Evolutionary conservation across 2,329 filamentous ascomycete species (phyloP).

Genomic region (Alternaria triticina): DNA sequence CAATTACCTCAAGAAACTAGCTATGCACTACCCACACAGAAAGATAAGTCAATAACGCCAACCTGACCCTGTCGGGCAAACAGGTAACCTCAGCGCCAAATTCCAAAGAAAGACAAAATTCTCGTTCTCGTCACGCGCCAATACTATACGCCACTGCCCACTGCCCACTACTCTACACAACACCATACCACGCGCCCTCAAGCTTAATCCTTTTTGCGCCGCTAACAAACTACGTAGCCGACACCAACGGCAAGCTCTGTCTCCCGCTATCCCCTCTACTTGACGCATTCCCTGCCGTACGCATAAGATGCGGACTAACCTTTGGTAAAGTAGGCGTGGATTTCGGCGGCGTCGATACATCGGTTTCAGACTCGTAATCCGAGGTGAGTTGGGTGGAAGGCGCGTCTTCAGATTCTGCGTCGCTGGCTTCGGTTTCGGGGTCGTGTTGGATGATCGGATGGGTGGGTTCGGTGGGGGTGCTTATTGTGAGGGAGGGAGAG

Average conservation of each 20-base stretch:
- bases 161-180: not conserved
- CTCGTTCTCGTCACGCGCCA: not conserved
- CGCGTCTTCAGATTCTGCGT: conserved; percentile 29
- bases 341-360: not conserved
- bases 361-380: conserved; percentile 19
- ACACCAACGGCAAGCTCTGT: conserved; percentile 34
- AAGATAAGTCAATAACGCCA: conserved; percentile 1
- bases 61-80: conserved; percentile 18
- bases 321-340: conserved; percentile 1
- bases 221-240: conserved; percentile 28
- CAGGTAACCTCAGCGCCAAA: not conserved
- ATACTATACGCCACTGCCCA: not conserved
- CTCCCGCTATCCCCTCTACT: conserved; percentile 20
- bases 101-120: not conserved
- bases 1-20: not conserved
- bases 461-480: not conserved
- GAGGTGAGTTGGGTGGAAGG: conserved; percentile 33
- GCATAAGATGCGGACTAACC: conserved; percentile 33
- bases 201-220: conserved; percentile 7
- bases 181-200: not conserved
- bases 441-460: not conserved
- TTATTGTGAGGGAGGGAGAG: not conserved
- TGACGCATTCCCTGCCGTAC: conserved; percentile 31
- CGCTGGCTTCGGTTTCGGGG: conserved; percentile 25
- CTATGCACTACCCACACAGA: not conserved